Conservation (phyloP, 768 basidiomycete genomes). For the Saitozyma podzolica region DNA sequence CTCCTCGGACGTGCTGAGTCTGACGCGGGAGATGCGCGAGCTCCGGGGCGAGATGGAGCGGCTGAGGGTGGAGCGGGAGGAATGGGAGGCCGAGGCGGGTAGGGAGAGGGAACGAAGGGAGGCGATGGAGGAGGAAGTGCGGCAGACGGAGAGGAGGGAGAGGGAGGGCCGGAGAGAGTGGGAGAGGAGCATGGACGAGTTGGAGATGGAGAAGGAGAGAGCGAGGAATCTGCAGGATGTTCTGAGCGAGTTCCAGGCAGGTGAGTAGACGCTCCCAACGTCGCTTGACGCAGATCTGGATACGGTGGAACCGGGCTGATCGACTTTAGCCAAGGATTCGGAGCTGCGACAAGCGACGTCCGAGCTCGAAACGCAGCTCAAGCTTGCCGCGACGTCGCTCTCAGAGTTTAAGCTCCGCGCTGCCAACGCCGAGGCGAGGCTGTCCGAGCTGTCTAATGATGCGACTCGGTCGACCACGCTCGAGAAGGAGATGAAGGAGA, state of each 20-base stretch:
- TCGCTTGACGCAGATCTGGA: background rate
- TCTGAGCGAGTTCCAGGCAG: slow-evolving; percentile 89
- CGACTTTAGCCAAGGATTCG: slow-evolving; percentile 72
- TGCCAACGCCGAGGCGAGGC: slow-evolving; percentile 77
- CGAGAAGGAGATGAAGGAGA: slow-evolving; percentile 91
- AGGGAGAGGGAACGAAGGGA: slow-evolving; percentile 72
- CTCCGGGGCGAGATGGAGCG: slow-evolving; percentile 82
- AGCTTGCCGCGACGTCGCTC: slow-evolving; percentile 68
- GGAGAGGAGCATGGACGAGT: slow-evolving; percentile 62
- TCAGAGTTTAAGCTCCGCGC: slow-evolving; percentile 91
- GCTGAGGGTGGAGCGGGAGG: slow-evolving; percentile 76
- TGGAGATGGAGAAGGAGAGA: slow-evolving; percentile 61
- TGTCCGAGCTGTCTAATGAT: slow-evolving; percentile 72
- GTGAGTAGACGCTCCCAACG: slow-evolving; percentile 57
- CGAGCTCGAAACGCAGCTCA: slow-evolving; percentile 75
- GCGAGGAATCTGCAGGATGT: slow-evolving; percentile 85
- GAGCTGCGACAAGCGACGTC: slow-evolving; percentile 82
- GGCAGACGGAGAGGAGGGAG: slow-evolving; percentile 63
- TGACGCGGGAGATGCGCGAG: slow-evolving; percentile 70
- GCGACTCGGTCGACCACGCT: slow-evolving; percentile 68
- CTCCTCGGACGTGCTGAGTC: slow-evolving; percentile 41
- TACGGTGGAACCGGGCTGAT: slow-evolving; percentile 14
- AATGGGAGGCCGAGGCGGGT: slow-evolving; percentile 65
- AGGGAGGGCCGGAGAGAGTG: slow-evolving; percentile 64
- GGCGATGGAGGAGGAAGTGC: slow-evolving; percentile 63